These are phyloP conservation scores for Sporormia fimetaria DNA, from an alignment of 495 filamentous ascomycete genomes.

Conservation along the genomic window DNA sequence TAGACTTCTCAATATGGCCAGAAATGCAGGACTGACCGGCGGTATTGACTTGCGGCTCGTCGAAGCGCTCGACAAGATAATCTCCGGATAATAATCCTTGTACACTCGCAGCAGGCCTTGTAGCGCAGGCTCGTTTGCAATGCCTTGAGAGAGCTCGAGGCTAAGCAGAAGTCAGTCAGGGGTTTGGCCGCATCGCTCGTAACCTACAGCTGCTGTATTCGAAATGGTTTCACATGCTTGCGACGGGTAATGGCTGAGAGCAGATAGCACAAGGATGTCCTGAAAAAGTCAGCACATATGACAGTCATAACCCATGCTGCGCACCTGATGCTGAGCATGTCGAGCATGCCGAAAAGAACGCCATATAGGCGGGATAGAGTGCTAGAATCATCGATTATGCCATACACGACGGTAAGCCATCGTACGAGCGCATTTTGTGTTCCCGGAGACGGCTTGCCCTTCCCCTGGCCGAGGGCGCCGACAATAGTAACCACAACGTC, in stretches of 20 bases:
- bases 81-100: constrained; percentile 84
- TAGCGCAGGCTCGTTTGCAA: constrained; percentile 62
- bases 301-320: constrained; percentile 1
- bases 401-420: constrained; percentile 74
- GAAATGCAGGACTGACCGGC: constrained; percentile 27
- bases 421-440: constrained; percentile 58
- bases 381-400: constrained; percentile 53
- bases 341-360: constrained; percentile 71
- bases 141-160: constrained; percentile 47
- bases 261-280: constrained; percentile 64
- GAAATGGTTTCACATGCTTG: constrained; percentile 77
- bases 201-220: constrained; percentile 69
- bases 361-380: constrained; percentile 62
- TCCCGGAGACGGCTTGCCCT: constrained; percentile 59
- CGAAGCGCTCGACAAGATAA: constrained; percentile 59
- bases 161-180: constrained; percentile 36
- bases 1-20: constrained; percentile 29
- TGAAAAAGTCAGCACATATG: constrained; percentile 27
- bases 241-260: constrained; percentile 70
- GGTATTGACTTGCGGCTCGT: constrained; percentile 31
- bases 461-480: constrained; percentile 65
- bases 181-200: too few relatives aligned
- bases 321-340: constrained; percentile 64
- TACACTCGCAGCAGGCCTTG: constrained; percentile 69
- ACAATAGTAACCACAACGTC: constrained; percentile 55